Base-by-base conservation (phyloP, 2,329 filamentous ascomycete species). In the Fusarium sp. region DNA sequence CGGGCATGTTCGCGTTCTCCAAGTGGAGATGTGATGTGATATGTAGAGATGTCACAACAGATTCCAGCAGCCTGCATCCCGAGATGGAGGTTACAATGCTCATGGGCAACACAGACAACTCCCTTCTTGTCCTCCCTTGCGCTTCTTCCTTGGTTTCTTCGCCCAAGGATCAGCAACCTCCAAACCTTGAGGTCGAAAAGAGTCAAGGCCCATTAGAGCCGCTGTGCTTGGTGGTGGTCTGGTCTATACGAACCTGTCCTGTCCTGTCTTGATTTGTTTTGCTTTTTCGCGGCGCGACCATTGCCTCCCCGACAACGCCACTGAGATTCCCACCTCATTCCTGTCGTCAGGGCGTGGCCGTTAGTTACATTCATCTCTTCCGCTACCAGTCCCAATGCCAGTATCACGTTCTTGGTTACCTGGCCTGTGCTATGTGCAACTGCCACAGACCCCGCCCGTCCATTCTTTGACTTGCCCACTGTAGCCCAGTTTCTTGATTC, bases 241-340 rank as follows among this genome's bases (percentile, higher is more conserved):
- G 29, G 52, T 42, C 59, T 66, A 70, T 74, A 61, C 54, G 33
- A 62, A 57, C 25, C 53, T 42, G 46, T 50, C 58, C 50, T 61
- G 64, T 57, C 44, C 36, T 46, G 50, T 52, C 62, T 53, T 52
- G 64, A 64, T 45, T 49, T 52, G 45, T 65, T 75, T 77, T 77
- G 75, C 74, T 77, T 77, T 75, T 75, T 73, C 52, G 63, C 57
- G 65, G 70, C 76, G 72, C 68, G 65, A 73, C 75, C 70, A 76
- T 66, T 69, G 65, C 46, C 39, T 75, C 65, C 67, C 75, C 68
- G 67, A 56, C 56, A 61, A 42, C 75, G 75, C 75, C 75, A 77
- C 75, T 61, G 63, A 65, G 56, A 49, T 63, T 68, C 68, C 64
- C 75, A 74, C 68, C 54, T 70, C 75, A 75, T 77, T 77, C 75